A percentile compares a stretch with the other conserved stretches of the same genome.
These are phyloP conservation scores for Gryganskiella cystojenkinii DNA, from an alignment of 192 early-diverging fungal species.

Conservation along the genomic window DNA sequence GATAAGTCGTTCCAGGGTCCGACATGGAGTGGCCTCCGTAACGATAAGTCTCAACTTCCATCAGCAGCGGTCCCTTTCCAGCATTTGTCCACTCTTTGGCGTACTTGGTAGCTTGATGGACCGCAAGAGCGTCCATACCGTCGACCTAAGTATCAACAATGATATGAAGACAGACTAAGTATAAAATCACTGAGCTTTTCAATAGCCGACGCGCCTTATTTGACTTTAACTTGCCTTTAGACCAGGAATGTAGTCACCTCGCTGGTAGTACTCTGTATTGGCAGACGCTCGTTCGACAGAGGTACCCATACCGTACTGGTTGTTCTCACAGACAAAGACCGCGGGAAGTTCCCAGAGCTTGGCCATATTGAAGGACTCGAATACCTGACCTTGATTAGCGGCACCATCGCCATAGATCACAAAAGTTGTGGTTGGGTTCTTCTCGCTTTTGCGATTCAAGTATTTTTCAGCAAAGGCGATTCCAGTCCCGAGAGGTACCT, in stretches of 20 bases:
- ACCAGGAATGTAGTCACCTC: constrained; percentile 96
- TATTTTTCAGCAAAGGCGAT: constrained; percentile 96
- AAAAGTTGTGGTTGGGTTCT: constrained; percentile 89
- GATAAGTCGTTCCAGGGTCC: constrained; percentile 97
- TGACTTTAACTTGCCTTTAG: constrained; percentile 65
- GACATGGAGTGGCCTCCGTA: constrained; percentile 99
- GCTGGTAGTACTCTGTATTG: constrained; percentile 91
- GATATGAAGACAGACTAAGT: neutral
- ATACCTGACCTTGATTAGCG: constrained; percentile 97
- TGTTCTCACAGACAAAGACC: constrained; percentile 98
- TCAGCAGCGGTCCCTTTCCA: constrained; percentile 87
- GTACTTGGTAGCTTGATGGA: constrained; percentile 78
- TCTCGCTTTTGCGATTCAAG: constrained; percentile 63
- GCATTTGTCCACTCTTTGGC: constrained; percentile 82
- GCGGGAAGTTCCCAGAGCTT: constrained; percentile 94
- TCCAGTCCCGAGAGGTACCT: constrained; percentile 80
- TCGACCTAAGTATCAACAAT: constrained; percentile 56
- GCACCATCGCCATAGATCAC: constrained; percentile 98
- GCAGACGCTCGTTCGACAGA: constrained; percentile 88
- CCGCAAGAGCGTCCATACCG: constrained; percentile 94
- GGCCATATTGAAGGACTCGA: constrained; percentile 99
- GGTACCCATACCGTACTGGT: constrained; percentile 98
- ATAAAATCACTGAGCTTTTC: neutral
- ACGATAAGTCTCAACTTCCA: constrained; percentile 96
- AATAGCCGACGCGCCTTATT: neutral